These are phyloP conservation scores for Entrophospora sp. DNA, from an alignment of 192 early-diverging fungal species.

Conservation along the genomic window DNA sequence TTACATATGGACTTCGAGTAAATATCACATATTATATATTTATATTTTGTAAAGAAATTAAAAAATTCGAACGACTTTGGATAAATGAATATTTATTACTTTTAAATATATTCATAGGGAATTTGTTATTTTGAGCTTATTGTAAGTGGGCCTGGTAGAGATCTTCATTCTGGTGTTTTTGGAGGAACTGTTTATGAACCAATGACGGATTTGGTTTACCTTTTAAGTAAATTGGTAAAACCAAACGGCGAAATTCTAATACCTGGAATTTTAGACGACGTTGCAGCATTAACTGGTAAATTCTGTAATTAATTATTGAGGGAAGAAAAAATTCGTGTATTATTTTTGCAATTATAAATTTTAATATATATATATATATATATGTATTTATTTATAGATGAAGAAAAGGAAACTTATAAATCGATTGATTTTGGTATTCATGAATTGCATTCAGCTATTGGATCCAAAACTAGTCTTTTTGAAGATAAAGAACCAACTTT, in stretches of 20 bases:
- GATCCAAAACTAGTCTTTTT: constrained; percentile 68
- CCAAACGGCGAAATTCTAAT: constrained; percentile 82
- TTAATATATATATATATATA: too few relatives aligned
- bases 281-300: constrained; percentile 71
- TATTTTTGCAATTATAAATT: too few relatives aligned
- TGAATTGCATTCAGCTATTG: constrained; percentile 72
- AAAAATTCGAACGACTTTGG: constrained; percentile 1
- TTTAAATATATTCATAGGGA: constrained; percentile 25
- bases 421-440: too few relatives aligned
- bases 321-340: too few relatives aligned
- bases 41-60: too few relatives aligned
- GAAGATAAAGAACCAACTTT: constrained; percentile 65
- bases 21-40: not conserved
- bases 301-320: too few relatives aligned
- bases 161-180: constrained; percentile 95
- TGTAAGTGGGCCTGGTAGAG: constrained; percentile 74
- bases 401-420: too few relatives aligned
- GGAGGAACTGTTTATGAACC: constrained; percentile 92
- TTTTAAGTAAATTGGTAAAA: constrained; percentile 77
- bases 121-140: constrained; percentile 56
- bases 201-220: constrained; percentile 84
- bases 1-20: constrained; percentile 87
- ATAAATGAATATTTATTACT: not conserved
- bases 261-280: constrained; percentile 86
- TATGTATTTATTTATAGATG: too few relatives aligned